phyloP scores from a whole-genome alignment of 305 asterid species.

The Euphrasia arctica region DNA sequence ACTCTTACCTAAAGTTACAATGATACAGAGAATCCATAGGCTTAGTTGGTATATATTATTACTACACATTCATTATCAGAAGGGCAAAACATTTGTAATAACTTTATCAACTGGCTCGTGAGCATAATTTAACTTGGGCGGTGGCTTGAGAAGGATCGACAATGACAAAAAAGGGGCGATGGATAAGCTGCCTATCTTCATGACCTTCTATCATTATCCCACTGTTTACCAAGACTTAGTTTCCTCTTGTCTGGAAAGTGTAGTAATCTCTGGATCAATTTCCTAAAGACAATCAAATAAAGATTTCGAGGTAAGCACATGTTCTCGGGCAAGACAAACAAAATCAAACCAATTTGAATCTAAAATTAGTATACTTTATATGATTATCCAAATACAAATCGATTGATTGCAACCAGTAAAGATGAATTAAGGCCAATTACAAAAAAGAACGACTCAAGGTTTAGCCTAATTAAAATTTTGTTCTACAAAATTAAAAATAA shows the following conservation, averaged over 20 bases:
- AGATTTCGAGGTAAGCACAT: neutral
- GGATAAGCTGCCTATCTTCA: conserved; percentile 2
- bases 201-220: neutral
- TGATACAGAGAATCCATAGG: neutral
- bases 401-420: conserved; percentile 2
- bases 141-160: neutral
- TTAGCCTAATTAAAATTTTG: too few species aligned
- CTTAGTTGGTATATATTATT: neutral
- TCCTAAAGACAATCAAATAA: conserved; percentile 25
- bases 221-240: neutral
- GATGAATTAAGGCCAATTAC: too few species aligned
- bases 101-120: neutral
- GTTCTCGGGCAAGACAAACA: neutral
- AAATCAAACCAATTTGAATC: neutral
- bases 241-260: neutral
- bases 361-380: too few species aligned
- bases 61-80: neutral
- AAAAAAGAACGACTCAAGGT: neutral
- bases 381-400: neutral
- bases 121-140: neutral
- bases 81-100: neutral
- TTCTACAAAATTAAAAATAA: neutral
- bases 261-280: conserved; percentile 28
- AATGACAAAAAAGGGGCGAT: neutral
- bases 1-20: neutral